Evolutionary conservation across 2,329 filamentous ascomycete species (phyloP).

Genomic region (Claviceps paspali): DNA sequence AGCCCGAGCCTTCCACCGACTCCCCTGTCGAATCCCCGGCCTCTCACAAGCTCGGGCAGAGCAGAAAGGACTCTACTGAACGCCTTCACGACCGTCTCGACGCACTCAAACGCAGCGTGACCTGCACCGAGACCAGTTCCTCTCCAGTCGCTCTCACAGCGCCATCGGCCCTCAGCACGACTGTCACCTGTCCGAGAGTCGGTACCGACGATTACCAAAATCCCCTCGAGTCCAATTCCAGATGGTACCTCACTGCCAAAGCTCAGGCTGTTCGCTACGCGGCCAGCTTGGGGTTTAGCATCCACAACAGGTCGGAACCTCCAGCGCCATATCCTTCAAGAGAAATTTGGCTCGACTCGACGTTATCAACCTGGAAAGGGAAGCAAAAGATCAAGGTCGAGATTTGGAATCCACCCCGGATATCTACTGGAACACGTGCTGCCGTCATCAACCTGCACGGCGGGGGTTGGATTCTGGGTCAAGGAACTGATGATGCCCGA

Average conservation of each 20-base stretch:
- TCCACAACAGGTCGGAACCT: constrained; percentile 26
- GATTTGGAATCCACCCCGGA: constrained; percentile 26
- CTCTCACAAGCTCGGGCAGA: neutral
- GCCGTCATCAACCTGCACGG: constrained; percentile 53
- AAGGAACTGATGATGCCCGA: constrained; percentile 46
- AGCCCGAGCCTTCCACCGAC: neutral
- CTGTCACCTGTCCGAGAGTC: constrained; percentile 15
- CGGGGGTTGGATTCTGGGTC: constrained; percentile 50
- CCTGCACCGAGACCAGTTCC: constrained; percentile 1
- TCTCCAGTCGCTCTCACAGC: constrained; percentile 1
- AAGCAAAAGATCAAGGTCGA: constrained; percentile 29
- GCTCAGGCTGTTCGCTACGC: constrained; percentile 29
- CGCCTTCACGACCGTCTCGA: constrained; percentile 4
- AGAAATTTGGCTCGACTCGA: constrained; percentile 28
- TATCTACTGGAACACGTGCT: constrained; percentile 24
- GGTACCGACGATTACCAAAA: constrained; percentile 26
- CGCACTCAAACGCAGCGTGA: constrained; percentile 5
- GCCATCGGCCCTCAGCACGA: constrained; percentile 10
- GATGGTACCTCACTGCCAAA: constrained; percentile 27
- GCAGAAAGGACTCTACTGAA: neutral
- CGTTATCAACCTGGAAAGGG: constrained; percentile 21
- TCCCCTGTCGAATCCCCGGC: neutral
- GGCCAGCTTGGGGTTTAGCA: constrained; percentile 26
- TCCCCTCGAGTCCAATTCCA: constrained; percentile 26
- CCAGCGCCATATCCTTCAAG: constrained; percentile 22